Evolutionary conservation across 208 protist species (phyloP).

Genomic region (Crithidia thermophila): DNA sequence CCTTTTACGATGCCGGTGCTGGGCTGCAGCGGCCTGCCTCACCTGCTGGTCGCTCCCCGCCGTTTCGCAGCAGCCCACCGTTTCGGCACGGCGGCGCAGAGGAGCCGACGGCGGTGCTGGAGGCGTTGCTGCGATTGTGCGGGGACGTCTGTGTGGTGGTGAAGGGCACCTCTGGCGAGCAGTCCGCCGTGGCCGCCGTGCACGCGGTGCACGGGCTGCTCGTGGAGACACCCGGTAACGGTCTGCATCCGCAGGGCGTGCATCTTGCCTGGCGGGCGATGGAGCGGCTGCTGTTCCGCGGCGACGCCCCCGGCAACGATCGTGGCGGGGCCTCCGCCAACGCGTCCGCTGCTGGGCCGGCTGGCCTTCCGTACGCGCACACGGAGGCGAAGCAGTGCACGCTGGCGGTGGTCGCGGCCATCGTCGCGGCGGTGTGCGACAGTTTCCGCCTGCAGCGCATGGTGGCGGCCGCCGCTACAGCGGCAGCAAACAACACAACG

Average conservation of each 20-base stretch:
- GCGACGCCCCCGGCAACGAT: neutral
- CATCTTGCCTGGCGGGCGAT: slow-evolving; percentile 51
- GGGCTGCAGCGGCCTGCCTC: neutral
- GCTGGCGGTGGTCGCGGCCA: slow-evolving; percentile 41
- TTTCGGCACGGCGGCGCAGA: neutral
- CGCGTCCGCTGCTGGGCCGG: neutral
- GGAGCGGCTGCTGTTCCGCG: slow-evolving; percentile 44
- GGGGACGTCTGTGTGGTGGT: slow-evolving; percentile 47
- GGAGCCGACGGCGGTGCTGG: slow-evolving; percentile 26
- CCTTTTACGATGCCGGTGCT: too few species aligned
- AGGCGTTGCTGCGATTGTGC: slow-evolving; percentile 52
- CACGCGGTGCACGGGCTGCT: slow-evolving; percentile 64
- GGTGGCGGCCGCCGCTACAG: neutral
- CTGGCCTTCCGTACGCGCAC: slow-evolving; percentile 19
- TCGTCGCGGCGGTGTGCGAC: slow-evolving; percentile 58
- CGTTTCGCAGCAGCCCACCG: neutral
- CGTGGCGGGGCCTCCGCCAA: neutral
- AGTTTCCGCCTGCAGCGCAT: slow-evolving; percentile 44
- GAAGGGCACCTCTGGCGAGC: slow-evolving; percentile 49
- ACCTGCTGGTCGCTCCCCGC: neutral
- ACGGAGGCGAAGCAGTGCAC: slow-evolving; percentile 56
- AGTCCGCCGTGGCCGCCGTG: slow-evolving; percentile 50
- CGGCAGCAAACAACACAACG: too few species aligned
- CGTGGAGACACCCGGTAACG: slow-evolving; percentile 36
- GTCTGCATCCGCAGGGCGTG: slow-evolving; percentile 18